Evolutionary conservation across 306 rosid species (phyloP).

Genomic region (Prunus mira): DNA sequence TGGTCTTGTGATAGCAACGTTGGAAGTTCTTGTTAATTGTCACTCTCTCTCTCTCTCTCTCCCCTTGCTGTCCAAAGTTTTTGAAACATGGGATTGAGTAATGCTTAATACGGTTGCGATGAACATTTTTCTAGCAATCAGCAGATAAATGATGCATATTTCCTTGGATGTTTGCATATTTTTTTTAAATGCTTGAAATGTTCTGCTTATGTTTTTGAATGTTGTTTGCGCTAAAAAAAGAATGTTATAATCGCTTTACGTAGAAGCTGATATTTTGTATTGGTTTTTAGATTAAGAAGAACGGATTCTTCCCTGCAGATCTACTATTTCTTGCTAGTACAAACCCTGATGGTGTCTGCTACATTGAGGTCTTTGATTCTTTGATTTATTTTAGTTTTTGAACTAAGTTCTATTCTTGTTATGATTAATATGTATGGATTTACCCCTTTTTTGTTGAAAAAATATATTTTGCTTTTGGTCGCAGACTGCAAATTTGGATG

Average conservation of each 20-base stretch:
- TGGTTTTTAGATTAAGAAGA: constrained; percentile 70
- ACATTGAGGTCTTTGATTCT: constrained; percentile 62
- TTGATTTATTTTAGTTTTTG: neutral
- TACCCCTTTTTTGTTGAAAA: neutral
- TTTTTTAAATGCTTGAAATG: neutral
- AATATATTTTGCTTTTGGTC: neutral
- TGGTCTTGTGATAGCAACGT: neutral
- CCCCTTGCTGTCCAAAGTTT: neutral
- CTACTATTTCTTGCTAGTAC: constrained; percentile 83
- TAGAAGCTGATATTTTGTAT: constrained; percentile 16
- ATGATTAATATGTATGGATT: neutral
- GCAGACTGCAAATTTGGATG: constrained; percentile 95
- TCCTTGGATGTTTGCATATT: neutral
- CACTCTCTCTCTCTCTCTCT: neutral
- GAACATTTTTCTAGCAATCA: neutral
- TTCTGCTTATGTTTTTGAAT: neutral
- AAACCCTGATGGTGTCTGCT: constrained; percentile 92
- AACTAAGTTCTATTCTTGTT: neutral
- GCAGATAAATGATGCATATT: neutral
- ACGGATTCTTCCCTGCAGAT: constrained; percentile 86
- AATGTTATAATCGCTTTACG: neutral
- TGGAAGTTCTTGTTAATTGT: neutral
- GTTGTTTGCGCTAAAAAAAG: neutral
- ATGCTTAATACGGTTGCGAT: neutral
- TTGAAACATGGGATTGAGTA: neutral